A percentile compares a stretch with the other conserved stretches of the same genome.
phyloP scores from a whole-genome alignment of 225 moss, liverwort and hornwort species.

The Asterella californica region DNA sequence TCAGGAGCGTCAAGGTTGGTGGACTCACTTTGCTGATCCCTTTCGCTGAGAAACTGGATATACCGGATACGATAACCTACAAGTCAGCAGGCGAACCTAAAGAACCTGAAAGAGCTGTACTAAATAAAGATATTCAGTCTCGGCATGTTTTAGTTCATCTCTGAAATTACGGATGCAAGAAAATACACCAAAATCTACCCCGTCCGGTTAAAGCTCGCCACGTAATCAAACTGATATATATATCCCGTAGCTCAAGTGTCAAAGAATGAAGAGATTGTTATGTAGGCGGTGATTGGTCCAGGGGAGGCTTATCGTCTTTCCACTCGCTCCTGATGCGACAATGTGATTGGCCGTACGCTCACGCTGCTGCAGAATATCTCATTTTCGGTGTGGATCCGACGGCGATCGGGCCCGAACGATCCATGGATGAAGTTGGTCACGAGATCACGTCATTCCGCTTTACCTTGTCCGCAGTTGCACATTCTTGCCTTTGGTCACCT shows the following conservation, averaged over 20 bases:
- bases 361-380: slow-evolving; percentile 1
- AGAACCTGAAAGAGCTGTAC: too few relatives aligned
- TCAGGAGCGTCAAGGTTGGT: too few relatives aligned
- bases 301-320: neutral
- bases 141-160: too few relatives aligned
- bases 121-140: too few relatives aligned
- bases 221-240: too few relatives aligned
- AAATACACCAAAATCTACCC: too few relatives aligned
- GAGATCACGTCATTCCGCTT: neutral
- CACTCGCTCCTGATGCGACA: neutral
- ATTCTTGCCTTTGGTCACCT: neutral
- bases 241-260: neutral
- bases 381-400: neutral
- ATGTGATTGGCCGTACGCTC: neutral
- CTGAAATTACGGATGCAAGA: too few relatives aligned
- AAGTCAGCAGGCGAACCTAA: too few relatives aligned
- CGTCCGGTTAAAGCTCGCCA: too few relatives aligned
- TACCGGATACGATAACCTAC: too few relatives aligned
- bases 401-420: neutral
- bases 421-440: neutral
- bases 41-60: too few relatives aligned
- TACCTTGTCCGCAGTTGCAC: neutral
- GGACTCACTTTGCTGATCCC: too few relatives aligned
- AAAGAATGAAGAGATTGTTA: neutral
- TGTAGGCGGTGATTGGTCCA: neutral